Conservation (phyloP, 1,284 basidiomycete genomes). For the Porodaedalea pini region DNA sequence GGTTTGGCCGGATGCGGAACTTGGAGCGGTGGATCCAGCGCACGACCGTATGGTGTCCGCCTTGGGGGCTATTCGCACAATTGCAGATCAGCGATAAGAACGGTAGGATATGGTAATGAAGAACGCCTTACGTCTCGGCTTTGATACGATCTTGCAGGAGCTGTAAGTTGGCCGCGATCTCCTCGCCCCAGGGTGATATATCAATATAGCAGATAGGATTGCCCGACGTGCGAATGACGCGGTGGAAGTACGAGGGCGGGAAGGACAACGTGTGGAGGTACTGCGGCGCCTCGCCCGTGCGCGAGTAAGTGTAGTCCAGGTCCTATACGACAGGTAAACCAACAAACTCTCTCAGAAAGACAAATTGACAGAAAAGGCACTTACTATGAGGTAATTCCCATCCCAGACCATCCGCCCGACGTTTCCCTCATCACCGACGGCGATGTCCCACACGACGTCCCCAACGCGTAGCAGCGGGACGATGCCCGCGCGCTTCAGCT, state of each 20-base stretch:
- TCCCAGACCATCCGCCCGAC: constrained; percentile 77
- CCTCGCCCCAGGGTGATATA: constrained; percentile 68
- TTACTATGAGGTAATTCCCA: constrained; percentile 74
- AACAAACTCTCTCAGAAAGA: too few relatives aligned
- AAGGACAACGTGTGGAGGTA: constrained; percentile 74
- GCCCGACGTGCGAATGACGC: constrained; percentile 63
- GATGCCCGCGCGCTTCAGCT: constrained; percentile 64
- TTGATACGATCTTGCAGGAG: constrained; percentile 72
- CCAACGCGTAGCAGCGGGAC: constrained; percentile 58
- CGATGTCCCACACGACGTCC: constrained; percentile 80
- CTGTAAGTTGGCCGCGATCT: constrained; percentile 69
- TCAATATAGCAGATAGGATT: constrained; percentile 75
- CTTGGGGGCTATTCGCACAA: constrained; percentile 61
- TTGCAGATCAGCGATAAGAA: neutral
- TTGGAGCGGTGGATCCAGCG: constrained; percentile 78
- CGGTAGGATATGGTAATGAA: constrained; percentile 9
- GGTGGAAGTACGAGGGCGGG: constrained; percentile 80
- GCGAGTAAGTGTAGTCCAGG: constrained; percentile 74
- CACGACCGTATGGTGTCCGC: constrained; percentile 71
- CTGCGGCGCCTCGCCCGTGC: constrained; percentile 68
- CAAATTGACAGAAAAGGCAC: too few relatives aligned
- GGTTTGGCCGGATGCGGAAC: constrained; percentile 54
- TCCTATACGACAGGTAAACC: constrained; percentile 47
- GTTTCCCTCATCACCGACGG: constrained; percentile 79
- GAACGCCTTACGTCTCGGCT: constrained; percentile 66